Evolutionary conservation across 179 eudicot genomes (phyloP), one percentile per base, ranked within the genome.

Genomic region (Camellia oleifera): DNA sequence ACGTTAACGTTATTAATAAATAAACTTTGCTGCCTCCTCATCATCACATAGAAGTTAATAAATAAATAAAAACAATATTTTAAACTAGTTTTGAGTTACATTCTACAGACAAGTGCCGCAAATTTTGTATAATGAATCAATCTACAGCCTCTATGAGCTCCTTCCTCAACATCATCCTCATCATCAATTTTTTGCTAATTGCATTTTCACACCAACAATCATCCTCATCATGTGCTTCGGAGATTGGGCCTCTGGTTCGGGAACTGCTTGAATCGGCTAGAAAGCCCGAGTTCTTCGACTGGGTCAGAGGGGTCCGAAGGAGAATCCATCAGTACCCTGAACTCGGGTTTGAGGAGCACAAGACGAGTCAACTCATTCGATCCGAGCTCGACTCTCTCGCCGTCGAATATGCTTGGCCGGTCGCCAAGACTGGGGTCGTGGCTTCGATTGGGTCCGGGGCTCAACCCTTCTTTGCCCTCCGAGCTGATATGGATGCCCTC

Each of bases 401-500:
- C 40, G 78, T 89, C 58, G 44, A 85, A 2, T 89, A 88, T 74
- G 67, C 61, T 4, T 89, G 88, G 88, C 92, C 92, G 11, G 83
- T 89, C 15, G 92, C 92, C 7, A 77, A 74, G 18, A 89, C 92
- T 42, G 90, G 91, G 2, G 58, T 89, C 62, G 85, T 88, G 6
- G 92, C 83, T 17, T 44, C 80, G 14, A 81, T 89, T 79, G 89
- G 92, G 65, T 86, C 90, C 56, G 92, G 89, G 50, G 60, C 57
- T 32, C 76, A 54, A 14, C 92, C 92, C 18, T 70, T 81, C 56
- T 84, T 89, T 45, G 88, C 89, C 76, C 89, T 89, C 63, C 82
- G 92, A 58, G 92, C 92, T 77, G 92, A 89, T 72, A 89, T 88
- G 92, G 92, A 89, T 79, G 92, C 92, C 9, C 92, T 89, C 62